These are phyloP conservation scores for Metschnikowia dekortorum DNA, from an alignment of 805 yeast genomes.

Conservation along the genomic window DNA sequence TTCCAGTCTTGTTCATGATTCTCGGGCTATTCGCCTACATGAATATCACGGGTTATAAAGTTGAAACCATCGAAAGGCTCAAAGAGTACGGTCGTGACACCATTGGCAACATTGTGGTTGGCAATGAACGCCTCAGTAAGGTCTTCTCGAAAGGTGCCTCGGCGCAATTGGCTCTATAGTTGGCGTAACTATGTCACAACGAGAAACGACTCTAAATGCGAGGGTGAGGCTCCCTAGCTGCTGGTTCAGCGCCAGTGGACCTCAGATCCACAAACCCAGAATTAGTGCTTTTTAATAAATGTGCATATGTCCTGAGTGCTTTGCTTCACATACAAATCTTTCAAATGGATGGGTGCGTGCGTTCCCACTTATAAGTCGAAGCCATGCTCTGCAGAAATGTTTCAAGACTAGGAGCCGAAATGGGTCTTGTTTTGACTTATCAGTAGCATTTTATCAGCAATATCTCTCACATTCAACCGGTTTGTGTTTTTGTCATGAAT, in stretches of 20 bases:
- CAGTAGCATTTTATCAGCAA: no score
- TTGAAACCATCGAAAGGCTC: conserved; percentile 31
- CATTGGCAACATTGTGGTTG: conserved; percentile 41
- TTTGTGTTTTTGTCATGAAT: no score
- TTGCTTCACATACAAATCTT: background rate
- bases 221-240: background rate
- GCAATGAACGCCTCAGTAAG: conserved; percentile 37
- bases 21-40: conserved; percentile 46
- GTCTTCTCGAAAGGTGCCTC: conserved; percentile 25
- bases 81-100: conserved; percentile 33
- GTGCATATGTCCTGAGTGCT: background rate
- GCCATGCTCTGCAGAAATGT: no score
- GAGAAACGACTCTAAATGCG: background rate
- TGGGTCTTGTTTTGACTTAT: no score
- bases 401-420: no score
- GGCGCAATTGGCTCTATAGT: background rate
- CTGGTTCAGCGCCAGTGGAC: background rate
- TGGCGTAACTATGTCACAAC: background rate
- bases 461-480: no score
- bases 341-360: background rate
- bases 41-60: conserved; percentile 36
- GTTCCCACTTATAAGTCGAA: no score
- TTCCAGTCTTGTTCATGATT: conserved; percentile 65
- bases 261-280: background rate
- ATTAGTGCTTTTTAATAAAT: background rate